Evolutionary conservation across 2,329 filamentous ascomycete species (phyloP).

Genomic region (Alternaria sp.): DNA sequence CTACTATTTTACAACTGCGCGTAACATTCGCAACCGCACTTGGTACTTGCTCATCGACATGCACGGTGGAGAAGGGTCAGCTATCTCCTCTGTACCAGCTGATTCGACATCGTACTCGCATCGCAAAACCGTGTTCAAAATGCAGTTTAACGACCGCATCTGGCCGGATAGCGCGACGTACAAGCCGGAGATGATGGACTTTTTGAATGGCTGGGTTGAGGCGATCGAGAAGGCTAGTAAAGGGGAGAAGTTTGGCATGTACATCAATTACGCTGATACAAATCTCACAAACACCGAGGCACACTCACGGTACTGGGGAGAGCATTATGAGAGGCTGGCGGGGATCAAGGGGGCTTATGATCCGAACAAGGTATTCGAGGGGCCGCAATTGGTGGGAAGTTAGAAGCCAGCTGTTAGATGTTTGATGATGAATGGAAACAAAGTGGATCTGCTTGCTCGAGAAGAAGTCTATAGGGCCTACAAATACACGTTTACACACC

Average conservation of each 20-base stretch:
- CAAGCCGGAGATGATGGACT: slow-evolving; percentile 44
- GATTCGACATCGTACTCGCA: slow-evolving; percentile 37
- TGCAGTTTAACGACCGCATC: slow-evolving; percentile 37
- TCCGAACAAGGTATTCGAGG: neutral
- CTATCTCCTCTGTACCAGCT: slow-evolving; percentile 13
- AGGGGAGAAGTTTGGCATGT: slow-evolving; percentile 54
- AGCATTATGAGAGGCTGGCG: neutral
- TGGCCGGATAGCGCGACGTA: slow-evolving; percentile 32
- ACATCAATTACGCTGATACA: slow-evolving; percentile 62
- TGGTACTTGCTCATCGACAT: slow-evolving; percentile 43
- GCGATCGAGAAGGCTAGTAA: slow-evolving; percentile 36
- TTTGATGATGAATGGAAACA: neutral
- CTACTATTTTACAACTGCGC: neutral
- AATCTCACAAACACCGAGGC: slow-evolving; percentile 55
- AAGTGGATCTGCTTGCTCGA: slow-evolving; percentile 14
- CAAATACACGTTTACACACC: slow-evolving; percentile 15
- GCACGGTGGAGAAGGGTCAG: slow-evolving; percentile 34
- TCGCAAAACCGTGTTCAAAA: slow-evolving; percentile 39
- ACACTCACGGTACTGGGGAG: slow-evolving; percentile 27
- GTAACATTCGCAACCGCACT: neutral
- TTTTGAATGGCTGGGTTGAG: slow-evolving; percentile 53
- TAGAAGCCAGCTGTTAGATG: neutral
- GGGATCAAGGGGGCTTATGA: neutral
- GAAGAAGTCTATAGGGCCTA: slow-evolving; percentile 9
- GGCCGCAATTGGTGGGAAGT: neutral